These are phyloP conservation scores for Puccinia sorghi DNA, from an alignment of 1,284 basidiomycete species.

Conservation along the genomic window DNA sequence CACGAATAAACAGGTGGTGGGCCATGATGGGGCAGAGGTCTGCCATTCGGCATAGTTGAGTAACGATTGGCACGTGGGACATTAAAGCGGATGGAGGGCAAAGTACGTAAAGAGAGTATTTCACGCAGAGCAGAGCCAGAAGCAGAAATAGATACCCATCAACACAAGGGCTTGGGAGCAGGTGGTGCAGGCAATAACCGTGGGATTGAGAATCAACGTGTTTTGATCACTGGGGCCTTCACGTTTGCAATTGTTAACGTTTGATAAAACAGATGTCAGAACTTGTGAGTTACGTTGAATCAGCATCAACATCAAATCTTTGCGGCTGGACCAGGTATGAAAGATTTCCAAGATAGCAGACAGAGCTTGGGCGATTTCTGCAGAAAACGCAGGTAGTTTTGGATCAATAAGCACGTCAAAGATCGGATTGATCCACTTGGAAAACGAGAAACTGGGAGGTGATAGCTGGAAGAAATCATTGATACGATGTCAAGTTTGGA, in stretches of 20 bases:
- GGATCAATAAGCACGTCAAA: conserved; percentile 79
- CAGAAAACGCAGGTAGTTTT: conserved; percentile 71
- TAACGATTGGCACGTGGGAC: not conserved
- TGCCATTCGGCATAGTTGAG: not conserved
- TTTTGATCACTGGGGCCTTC: conserved; percentile 77
- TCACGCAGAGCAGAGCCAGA: conserved; percentile 5
- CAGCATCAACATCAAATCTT: conserved; percentile 67
- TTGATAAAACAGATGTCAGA: conserved; percentile 75
- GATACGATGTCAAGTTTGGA: conserved; percentile 69
- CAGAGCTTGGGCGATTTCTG: conserved; percentile 88
- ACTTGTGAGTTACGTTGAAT: conserved; percentile 70
- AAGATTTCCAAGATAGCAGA: conserved; percentile 87
- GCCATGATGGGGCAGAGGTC: conserved; percentile 7
- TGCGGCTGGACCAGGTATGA: conserved; percentile 71
- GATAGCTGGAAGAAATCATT: conserved; percentile 76
- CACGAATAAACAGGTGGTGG: conserved; percentile 25
- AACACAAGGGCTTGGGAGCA: conserved; percentile 27
- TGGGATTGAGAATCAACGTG: conserved; percentile 55
- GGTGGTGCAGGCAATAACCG: conserved; percentile 27
- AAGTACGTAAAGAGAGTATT: conserved; percentile 26
- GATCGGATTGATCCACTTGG: conserved; percentile 70
- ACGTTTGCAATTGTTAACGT: conserved; percentile 80
- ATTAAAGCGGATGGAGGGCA: no score
- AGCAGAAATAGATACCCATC: conserved; percentile 14
- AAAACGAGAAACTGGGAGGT: conserved; percentile 67